Base-by-base conservation (phyloP, 75 land plant genomes). In the Pinus albicaulis region DNA sequence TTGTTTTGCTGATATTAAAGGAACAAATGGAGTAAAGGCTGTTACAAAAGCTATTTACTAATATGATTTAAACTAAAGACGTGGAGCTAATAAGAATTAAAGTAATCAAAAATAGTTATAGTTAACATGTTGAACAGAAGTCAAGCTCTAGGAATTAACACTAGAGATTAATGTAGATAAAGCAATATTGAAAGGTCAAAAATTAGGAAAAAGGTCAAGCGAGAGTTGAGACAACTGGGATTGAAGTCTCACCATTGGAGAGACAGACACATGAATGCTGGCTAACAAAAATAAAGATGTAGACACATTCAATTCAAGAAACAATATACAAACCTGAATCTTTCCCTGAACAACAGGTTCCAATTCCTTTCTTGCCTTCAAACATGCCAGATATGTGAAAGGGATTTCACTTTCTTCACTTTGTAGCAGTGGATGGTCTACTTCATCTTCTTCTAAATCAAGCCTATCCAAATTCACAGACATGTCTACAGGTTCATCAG, bases 321-420 rank as follows among this genome's bases (percentile, higher is more conserved):
- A 26, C 7, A 26, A 24, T 55, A 11, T 4, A 61, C 23, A 72
- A 68, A 91, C 93, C 90, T 91, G 88, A 60, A 91, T 86, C 34
- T 57, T 91, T 62, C 93, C 93, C 26, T 73, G 80, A 75, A 88
- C 73, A 68, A 19, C 69, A 19, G 74, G 74, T 53, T 59, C 66
- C 10, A 76, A 62, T 12, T 78, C 81, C 63, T 74, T 57, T 73
- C 86, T 91, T 28, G 88, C 85, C 44, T 78, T 77, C 58, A 91
- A 75, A 74, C 79, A 80, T 52, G 94, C 87, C 65, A 92, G 69
- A 80, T 94, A 94, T 55, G 91, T 92, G 58, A 94, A 94, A 80
- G 97, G 97, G 11, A 63, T 59, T 71, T 89, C 87, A 55, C 57
- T 66, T 26, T 80, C 86, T 62, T 82, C 84, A 79, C 72, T 59